Conservation (phyloP, 768 basidiomycete species). For the Phlegmacium glaucopus region DNA sequence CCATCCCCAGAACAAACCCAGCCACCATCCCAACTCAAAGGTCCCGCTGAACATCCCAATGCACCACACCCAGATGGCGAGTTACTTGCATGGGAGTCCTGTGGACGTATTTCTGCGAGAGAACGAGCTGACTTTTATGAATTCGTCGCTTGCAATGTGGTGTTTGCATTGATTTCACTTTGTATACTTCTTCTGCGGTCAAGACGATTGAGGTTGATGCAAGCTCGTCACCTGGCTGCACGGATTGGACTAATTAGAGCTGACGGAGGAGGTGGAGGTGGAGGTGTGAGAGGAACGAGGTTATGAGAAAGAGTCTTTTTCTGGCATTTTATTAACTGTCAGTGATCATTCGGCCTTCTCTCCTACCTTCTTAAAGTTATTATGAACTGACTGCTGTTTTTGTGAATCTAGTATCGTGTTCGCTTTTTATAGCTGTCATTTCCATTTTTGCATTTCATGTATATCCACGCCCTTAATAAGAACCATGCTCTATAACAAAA, state of each 20-base stretch:
- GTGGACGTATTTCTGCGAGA: constrained; percentile 76
- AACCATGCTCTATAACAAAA: neutral
- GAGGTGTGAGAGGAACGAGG: constrained; percentile 10
- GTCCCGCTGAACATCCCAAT: constrained; percentile 15
- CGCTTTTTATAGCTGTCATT: neutral
- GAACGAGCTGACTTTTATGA: constrained; percentile 90
- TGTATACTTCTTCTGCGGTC: constrained; percentile 66
- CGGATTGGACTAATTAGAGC: constrained; percentile 71
- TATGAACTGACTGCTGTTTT: too few species aligned
- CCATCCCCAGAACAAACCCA: constrained; percentile 16
- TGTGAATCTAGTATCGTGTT: neutral
- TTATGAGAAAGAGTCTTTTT: constrained; percentile 6
- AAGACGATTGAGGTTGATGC: constrained; percentile 62
- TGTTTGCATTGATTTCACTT: constrained; percentile 66
- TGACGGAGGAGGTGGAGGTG: constrained; percentile 20
- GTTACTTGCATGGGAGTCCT: constrained; percentile 88
- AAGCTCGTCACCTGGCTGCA: constrained; percentile 81
- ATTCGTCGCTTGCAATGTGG: constrained; percentile 80
- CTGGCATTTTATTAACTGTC: constrained; percentile 13
- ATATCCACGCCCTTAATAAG: constrained; percentile 1
- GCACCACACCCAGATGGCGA: constrained; percentile 39
- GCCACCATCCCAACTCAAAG: constrained; percentile 7
- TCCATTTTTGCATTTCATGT: constrained; percentile 1
- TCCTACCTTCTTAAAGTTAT: neutral
- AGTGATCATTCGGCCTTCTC: neutral